These are phyloP conservation scores for Apostasia ramifera DNA, from an alignment of 106 monocot genomes.

Conservation along the genomic window DNA sequence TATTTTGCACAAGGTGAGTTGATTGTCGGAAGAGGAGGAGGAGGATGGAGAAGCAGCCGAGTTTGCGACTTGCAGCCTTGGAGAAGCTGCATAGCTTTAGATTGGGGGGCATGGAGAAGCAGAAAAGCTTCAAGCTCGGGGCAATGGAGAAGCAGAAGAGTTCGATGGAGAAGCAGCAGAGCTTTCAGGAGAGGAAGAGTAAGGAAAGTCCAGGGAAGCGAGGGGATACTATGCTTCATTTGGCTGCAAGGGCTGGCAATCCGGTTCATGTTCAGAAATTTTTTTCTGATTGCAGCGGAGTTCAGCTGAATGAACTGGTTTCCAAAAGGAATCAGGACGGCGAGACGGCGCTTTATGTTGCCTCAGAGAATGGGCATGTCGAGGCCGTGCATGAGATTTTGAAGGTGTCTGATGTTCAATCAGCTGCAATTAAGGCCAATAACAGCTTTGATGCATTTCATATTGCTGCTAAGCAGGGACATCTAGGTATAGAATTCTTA, in stretches of 20 bases:
- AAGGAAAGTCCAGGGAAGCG: conserved; percentile 53
- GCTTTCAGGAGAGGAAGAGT: conserved; percentile 32
- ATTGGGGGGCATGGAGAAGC: conserved; percentile 24
- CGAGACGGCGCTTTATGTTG: conserved; percentile 67
- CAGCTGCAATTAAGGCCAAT: conserved; percentile 57
- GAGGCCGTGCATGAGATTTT: conserved; percentile 57
- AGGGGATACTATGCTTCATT: conserved; percentile 54
- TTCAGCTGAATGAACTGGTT: conserved; percentile 26
- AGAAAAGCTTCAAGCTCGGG: conserved; percentile 31
- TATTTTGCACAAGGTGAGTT: too few relatives aligned
- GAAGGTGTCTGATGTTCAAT: conserved; percentile 44
- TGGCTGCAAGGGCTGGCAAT: conserved; percentile 49
- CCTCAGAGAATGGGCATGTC: conserved; percentile 55
- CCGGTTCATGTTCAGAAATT: conserved; percentile 30
- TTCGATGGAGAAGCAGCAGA: conserved; percentile 14
- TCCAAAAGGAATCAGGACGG: conserved; percentile 54
- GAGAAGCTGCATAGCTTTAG: conserved; percentile 32
- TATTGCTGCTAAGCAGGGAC: conserved; percentile 61
- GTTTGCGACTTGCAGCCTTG: conserved; percentile 19
- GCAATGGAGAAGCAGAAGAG: conserved; percentile 29
- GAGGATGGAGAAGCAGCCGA: conserved; percentile 31
- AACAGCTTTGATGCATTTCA: conserved; percentile 65
- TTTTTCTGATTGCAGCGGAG: conserved; percentile 21
- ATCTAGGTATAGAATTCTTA: conserved; percentile 33
- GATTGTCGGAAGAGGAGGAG: too few relatives aligned